Conservation (phyloP, 192 early-diverging fungal species). For the Obelidium mucronatum region DNA sequence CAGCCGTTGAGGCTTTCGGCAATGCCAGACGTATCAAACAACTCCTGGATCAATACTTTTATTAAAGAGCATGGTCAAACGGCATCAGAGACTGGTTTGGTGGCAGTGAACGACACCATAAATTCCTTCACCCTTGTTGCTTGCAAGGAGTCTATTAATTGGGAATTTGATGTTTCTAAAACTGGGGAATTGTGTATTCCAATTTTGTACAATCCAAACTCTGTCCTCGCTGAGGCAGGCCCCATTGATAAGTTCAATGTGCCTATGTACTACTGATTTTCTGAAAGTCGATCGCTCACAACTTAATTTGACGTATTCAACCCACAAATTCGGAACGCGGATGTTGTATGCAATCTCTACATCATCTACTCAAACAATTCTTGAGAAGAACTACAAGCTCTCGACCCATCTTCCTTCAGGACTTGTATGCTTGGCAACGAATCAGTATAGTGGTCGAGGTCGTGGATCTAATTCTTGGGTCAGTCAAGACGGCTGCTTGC, state of each 20-base stretch:
- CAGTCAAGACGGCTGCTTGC: slow-evolving; percentile 87
- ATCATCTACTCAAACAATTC: slow-evolving; percentile 89
- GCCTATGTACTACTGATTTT: slow-evolving; percentile 14
- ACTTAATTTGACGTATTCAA: not conserved
- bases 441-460: slow-evolving; percentile 78
- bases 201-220: not conserved
- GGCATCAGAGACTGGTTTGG: not conserved
- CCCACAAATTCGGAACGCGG: slow-evolving; percentile 66
- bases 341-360: slow-evolving; percentile 82
- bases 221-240: not conserved
- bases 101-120: slow-evolving; percentile 32
- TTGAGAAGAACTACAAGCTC: slow-evolving; percentile 87
- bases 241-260: slow-evolving; percentile 25
- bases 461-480: slow-evolving; percentile 96
- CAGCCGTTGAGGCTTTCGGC: slow-evolving; percentile 8
- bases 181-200: not conserved
- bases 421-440: slow-evolving; percentile 78
- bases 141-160: not conserved
- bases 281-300: slow-evolving; percentile 14
- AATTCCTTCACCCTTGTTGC: slow-evolving; percentile 30
- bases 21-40: not conserved
- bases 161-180: not conserved
- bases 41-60: not conserved
- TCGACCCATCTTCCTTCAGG: slow-evolving; percentile 75
- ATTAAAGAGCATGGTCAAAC: not conserved